These are phyloP conservation scores for Wallacemonas collosoma DNA, from an alignment of 208 protist genomes.

Conservation along the genomic window DNA sequence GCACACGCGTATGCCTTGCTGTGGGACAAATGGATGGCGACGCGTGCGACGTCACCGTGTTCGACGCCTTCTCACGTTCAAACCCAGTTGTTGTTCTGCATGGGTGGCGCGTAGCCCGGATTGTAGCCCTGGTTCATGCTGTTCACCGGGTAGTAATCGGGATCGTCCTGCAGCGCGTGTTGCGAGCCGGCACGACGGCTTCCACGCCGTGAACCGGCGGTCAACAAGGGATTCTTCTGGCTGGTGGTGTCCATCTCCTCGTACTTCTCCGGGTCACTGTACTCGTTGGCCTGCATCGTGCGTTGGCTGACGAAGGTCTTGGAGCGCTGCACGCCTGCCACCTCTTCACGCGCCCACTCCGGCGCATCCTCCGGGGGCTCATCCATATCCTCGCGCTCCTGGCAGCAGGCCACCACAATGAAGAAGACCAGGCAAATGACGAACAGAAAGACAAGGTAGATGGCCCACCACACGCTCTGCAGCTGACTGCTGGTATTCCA, in stretches of 20 bases:
- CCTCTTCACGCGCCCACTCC: conserved; percentile 44
- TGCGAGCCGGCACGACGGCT: conserved; percentile 1
- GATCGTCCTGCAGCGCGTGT: background rate
- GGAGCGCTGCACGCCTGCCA: conserved; percentile 16
- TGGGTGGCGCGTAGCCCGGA: conserved; percentile 4
- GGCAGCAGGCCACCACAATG: conserved; percentile 29
- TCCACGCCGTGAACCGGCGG: conserved; percentile 1
- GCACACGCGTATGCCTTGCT: no score
- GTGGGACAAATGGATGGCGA: no score
- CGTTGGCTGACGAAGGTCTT: conserved; percentile 40
- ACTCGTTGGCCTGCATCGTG: conserved; percentile 24
- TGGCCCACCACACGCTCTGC: conserved; percentile 38
- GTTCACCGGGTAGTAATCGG: conserved; percentile 17
- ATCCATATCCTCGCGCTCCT: conserved; percentile 55
- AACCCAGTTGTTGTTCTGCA: conserved; percentile 20
- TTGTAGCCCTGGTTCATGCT: conserved; percentile 11
- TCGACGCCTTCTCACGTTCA: background rate
- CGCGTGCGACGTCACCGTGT: no score
- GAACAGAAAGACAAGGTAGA: conserved; percentile 34
- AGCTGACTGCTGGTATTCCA: conserved; percentile 17
- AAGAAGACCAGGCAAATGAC: conserved; percentile 31
- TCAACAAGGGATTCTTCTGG: conserved; percentile 6
- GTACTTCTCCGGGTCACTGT: conserved; percentile 13
- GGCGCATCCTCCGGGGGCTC: conserved; percentile 54
- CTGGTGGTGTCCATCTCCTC: conserved; percentile 10